Evolutionary conservation across 1,284 basidiomycete species (phyloP), one percentile per base, ranked within the genome.

Genomic region (Malassezia arunalokei): DNA sequence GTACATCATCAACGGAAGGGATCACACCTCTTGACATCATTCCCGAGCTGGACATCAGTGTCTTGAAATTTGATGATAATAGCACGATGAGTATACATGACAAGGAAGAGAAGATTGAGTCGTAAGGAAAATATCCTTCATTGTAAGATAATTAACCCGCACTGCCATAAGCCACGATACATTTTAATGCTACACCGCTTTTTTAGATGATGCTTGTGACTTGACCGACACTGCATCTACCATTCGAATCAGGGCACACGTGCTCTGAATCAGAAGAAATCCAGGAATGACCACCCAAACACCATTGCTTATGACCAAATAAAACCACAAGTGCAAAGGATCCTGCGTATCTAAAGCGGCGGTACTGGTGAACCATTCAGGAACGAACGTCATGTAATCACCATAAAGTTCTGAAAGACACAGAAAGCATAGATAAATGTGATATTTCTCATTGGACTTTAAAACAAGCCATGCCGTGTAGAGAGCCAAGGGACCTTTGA

Each of bases 371-470:
- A 69, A 47, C 65, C 65, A 68, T 43, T 69, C 68, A 5, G 66
- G 65, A 3, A 60, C 56, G 44, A 69, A 71, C n/a, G 68, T 71
- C 65, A 68, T 69, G 46, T 62, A 66, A 5, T 64, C 61, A 7
- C 62, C 59, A 28, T 68, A 70, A 20, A 71, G 39, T 53, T 71
- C 68, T 1, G 57, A 62, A 2, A 59, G 58, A 41, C 60, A 58
- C 43, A 71, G 46, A 24, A 64, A 57, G 8, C 63, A 50, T 35
- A 57, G 53, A 62, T 64, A 71, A 39, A 61, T 63, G 45, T 69
- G 64, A 47, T 69, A 66, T n/a, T 51, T 31, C 14, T 38, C 28
- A 24, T 64, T 55, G 20, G 51, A 38, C 27, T 54, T 50, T 1
- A 47, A 47, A 39, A 71, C 42, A 17, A 63, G 51, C 47, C 56